Evolutionary conservation across 805 yeast genomes (phyloP), one percentile per base, ranked within the genome.

Genomic region (Deakozyma indianensis): DNA sequence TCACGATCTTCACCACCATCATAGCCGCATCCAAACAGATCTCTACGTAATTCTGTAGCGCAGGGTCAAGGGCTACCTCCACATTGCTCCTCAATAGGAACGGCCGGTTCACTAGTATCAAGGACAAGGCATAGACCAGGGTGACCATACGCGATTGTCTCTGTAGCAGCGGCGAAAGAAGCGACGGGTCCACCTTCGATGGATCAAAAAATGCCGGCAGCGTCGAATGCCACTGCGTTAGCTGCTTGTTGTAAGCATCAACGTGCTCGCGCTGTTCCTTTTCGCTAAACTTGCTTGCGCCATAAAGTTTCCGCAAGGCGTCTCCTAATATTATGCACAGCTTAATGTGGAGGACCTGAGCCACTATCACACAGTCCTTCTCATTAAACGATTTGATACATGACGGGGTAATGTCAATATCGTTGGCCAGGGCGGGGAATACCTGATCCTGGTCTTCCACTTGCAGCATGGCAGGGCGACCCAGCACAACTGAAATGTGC

Each of bases 141-240:
- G 51, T 29, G 2, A 49, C 43, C 50, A 45, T 45, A 5, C 43
- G 35, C 29, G 45, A 22, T 38, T 49, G 51, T 18, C 51, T 44
- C 42, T 47, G 51, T 20, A 45, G 35, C 22, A 49, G 35, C 20
- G 50, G 42, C 43, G 42, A 44, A n/a, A 47, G 41, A 21, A 47
- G 23, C 23, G 50, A 43, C 22, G 48, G 43, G 32, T 49, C 45
- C 9, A 45, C 50, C 1, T 48, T 43, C 11, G 42, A 28, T 7
- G 48, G 48, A 21, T 49, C 50, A 9, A 49, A 43, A 47, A 47
- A 49, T 11, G 48, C 50, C 20, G 51, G 51, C 15, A 49, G 38
- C 1, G 22, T 38, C 9, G 35, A 38, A 3, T 41, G 23, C 51
- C 51, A 49, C 3, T 41, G 41, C 23, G 45, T 49, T 15, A 47